Evolutionary conservation across 441 rosid genomes (phyloP).

Genomic region (Eutrema salsugineum): DNA sequence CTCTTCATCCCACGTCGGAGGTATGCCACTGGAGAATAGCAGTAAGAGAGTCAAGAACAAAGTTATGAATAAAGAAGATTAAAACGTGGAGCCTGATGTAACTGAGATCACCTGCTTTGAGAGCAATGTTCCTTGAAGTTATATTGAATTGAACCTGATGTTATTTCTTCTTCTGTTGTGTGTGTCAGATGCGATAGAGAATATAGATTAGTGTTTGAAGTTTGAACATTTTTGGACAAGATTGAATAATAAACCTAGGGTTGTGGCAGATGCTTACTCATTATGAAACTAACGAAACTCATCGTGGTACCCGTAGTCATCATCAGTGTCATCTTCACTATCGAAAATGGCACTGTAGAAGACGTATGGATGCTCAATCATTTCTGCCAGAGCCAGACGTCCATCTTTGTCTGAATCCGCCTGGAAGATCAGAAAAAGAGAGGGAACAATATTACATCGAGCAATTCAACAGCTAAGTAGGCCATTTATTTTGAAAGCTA

Average conservation of each 20-base stretch:
- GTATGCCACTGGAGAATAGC: too few relatives aligned
- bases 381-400: slow-evolving; percentile 69
- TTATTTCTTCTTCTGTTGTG: slow-evolving; percentile 13
- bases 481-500: slow-evolving; percentile 1
- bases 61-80: not conserved
- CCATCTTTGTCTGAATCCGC: slow-evolving; percentile 89
- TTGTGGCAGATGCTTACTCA: slow-evolving; percentile 29
- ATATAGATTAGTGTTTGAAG: not conserved
- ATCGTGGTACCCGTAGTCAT: slow-evolving; percentile 56
- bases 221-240: not conserved
- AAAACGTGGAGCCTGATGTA: not conserved
- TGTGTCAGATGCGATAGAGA: not conserved
- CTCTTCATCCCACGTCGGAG: too few relatives aligned
- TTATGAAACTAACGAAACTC: slow-evolving; percentile 67
- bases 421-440: slow-evolving; percentile 40
- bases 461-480: not conserved
- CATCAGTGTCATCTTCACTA: slow-evolving; percentile 64
- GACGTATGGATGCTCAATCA: slow-evolving; percentile 88
- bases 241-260: not conserved
- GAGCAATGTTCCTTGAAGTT: slow-evolving; percentile 15
- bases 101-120: slow-evolving; percentile 19
- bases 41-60: not conserved
- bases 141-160: slow-evolving; percentile 2
- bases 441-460: slow-evolving; percentile 1
- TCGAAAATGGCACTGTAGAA: slow-evolving; percentile 89